Base-by-base conservation (phyloP, 257 asterid species). In the Jacaranda mimosifolia region DNA sequence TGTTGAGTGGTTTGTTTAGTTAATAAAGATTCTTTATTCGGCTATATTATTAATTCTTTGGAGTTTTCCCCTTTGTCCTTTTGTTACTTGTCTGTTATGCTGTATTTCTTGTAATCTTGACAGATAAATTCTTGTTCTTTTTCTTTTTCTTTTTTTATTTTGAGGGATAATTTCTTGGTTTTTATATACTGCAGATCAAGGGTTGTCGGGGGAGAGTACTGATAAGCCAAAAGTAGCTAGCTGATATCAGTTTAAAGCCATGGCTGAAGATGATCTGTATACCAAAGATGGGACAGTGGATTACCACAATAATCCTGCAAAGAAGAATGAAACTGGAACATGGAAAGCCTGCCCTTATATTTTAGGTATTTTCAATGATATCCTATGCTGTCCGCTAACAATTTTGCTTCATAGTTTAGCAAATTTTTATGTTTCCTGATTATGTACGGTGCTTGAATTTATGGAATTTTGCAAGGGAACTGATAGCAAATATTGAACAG, bases 271-370 rank as follows among this genome's bases (percentile, higher is more conserved):
- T 68, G 94, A 91, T 82, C 18, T 68, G 83, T 88, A 83, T 49
- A 91, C 96, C 1, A 93, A 85, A 82, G 97, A 91, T 53, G 96
- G 98, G 40, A 93, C 97, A 6, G 77, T 89, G 32, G 97, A 93
- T 80, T 86, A 76, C 86, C 85, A 70, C 14, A 82, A 83, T 8
- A 83, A 87, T 40, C 98, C 94, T 43, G 96, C 97, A 4, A 86
- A 89, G 75, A 88, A 82, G 90, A 87, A 77, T 4, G 78, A 83
- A 77, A 91, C 97, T 0, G 98, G 98, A 45, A 87, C 92, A 68
- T 93, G 97, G 97, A 91, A 64, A 77, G 95, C 97, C 19, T 89
- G 97, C 77, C 97, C 95, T 71, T 91, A 56, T 56, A 91, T 91
- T 73, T 65, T 91, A 76, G 97, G 97, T 91, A 66, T 11, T 18